Evolutionary conservation across 2,329 filamentous ascomycete genomes (phyloP), one percentile per base, ranked within the genome.

Genomic region (Trichophyton verrucosum): DNA sequence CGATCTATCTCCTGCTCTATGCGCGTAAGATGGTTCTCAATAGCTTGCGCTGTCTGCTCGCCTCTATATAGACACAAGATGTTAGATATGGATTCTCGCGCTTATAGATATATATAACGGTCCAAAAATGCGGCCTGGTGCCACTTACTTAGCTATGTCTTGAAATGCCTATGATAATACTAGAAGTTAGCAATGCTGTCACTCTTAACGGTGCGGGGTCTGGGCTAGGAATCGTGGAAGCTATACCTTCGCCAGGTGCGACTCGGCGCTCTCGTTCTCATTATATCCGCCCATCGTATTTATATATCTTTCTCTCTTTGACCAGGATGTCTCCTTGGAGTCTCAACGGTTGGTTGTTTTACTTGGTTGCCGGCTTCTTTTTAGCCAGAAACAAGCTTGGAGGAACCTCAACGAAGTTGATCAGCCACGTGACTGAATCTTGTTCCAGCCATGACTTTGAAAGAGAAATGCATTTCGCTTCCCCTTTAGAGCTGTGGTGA

Each of bases 1-100:
- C 68, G 64, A 42, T 73, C 70, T 58, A 84, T 82, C 69, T 80
- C 81, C 60, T 73, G 75, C 67, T 84, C 82, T 59, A 84, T 74
- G 24, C 73, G 73, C 61, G 75, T 76, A 36, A 84, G 75, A 65
- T 82, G 78, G 62, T 75, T 76, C 67, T 84, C 82, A 33, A 84
- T 70, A 20, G 77, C 79, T 30, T 78, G 72, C 4, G 82, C 82
- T 36, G 81, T 80, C 62, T 74, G 74, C 70, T 84, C 82, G 66
- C 81, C 82, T 62, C 78, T 80, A 38, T 27, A 57, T 60, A 38
- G 47, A 57, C 58, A 38, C n/a, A 30, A 13, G 36, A 30, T 17
- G 15, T 59, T 24, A 47, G 27, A 24, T 9, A 13, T 27, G 7
- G 3, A 40, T 24, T 33, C 40, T 42, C 20, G 36, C 33, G n/a